Conservation (phyloP, 306 rosid species). For the Cotoneaster glaucophyllus region DNA sequence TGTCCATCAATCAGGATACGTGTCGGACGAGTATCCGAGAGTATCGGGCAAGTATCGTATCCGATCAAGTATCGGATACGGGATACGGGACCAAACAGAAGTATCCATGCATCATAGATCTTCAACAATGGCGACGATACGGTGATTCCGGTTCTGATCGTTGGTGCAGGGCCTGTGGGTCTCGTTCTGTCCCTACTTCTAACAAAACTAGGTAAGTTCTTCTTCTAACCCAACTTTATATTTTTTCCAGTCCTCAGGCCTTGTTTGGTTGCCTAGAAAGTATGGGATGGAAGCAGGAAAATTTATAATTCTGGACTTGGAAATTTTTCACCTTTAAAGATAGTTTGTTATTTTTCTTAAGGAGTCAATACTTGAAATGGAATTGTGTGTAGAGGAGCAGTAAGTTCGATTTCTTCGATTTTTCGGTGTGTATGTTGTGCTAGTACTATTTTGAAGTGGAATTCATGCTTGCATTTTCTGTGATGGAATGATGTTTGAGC, state of each 20-base stretch:
- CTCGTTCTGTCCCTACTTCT: constrained; percentile 79
- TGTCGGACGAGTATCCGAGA: too few relatives aligned
- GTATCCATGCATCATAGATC: too few relatives aligned
- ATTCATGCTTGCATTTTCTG: neutral
- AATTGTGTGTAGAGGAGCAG: neutral
- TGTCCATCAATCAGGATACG: too few relatives aligned
- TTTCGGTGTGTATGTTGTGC: neutral
- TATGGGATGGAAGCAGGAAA: neutral
- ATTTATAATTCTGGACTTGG: neutral
- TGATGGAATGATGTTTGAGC: neutral
- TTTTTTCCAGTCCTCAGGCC: neutral
- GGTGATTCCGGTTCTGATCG: constrained; percentile 69
- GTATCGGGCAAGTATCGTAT: too few relatives aligned
- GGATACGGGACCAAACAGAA: too few relatives aligned
- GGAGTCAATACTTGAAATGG: neutral
- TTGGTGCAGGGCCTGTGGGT: constrained; percentile 93
- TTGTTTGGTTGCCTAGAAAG: neutral
- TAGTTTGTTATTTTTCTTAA: neutral
- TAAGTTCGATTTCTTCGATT: neutral
- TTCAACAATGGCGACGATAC: constrained; percentile 32
- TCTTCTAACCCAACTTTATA: neutral
- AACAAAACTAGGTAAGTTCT: constrained; percentile 60
- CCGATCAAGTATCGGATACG: too few relatives aligned
- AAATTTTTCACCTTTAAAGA: neutral
- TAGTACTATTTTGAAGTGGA: neutral